Base-by-base conservation (phyloP, 805 yeast genomes). In the Monosporozyma siamensis region DNA sequence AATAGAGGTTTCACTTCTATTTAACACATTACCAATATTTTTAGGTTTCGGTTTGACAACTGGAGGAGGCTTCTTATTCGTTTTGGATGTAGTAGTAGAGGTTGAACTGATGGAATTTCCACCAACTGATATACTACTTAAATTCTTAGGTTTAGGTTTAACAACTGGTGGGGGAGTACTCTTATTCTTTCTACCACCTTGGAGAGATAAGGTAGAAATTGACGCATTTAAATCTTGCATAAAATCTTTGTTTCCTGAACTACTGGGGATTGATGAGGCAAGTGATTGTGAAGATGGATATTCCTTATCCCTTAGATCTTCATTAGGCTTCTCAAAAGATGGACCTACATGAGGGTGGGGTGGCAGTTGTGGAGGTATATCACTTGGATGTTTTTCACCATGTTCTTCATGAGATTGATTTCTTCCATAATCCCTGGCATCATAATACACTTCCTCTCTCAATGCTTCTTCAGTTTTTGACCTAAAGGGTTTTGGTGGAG, bases 41-140 rank as follows among this genome's bases (percentile, higher is more conserved):
- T 45, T 46, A 2, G 63, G 63, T 41, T 59, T 61, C 5, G 63
- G 60, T 38, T 56, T 57, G 3, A 59, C 46, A 9, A 46, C 49
- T 15, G 65, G 65, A 7, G 61, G 60, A 6, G 50, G 44, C 14
- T 32, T 18, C 23, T 32, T 32, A 32, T 1, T 39, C 41, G 25
- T 46, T 43, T 31, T 44, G 8, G 32, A 14, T 15, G 7, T 29
- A 29, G 14, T 20, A 8, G 7, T 14, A 11, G 20, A 29, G 17
- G 12, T 7, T 7, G 20, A 15, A 15, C 20, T 14, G 9, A 3
- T 15, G 14, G 32, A 29, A 15, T 5, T 29, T 10, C 3, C 7
- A 29, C 10, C 32, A 29, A 29, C 20, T 14, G 32, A 29, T 8
- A 29, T 15, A 12, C 17, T 18, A 6, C 32, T 29, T 15, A 29